phyloP scores from a whole-genome alignment of 352 stramenopile genomes.

The Globisporangium canariense region DNA sequence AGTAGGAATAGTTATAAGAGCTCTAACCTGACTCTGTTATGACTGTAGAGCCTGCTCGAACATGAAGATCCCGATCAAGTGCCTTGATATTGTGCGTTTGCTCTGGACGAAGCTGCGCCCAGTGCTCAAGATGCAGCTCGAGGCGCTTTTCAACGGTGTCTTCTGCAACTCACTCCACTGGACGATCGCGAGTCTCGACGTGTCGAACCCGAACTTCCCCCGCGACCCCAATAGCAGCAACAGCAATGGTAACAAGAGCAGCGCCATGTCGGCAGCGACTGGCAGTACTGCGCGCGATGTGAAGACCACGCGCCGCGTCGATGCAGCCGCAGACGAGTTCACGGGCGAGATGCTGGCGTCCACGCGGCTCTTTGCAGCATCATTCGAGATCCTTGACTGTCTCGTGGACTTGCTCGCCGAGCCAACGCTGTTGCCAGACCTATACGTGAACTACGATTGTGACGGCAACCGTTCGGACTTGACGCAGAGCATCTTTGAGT shows the following conservation, averaged over 20 bases:
- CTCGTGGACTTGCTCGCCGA: conserved; percentile 96
- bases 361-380: conserved; percentile 54
- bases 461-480: conserved; percentile 94
- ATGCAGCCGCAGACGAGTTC: conserved; percentile 62
- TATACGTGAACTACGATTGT: conserved; percentile 99
- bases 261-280: background rate
- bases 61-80: conserved; percentile 50
- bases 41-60: conserved; percentile 41
- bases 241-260: conserved; percentile 26
- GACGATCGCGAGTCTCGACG: conserved; percentile 59
- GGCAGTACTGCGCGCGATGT: background rate
- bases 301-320: conserved; percentile 22
- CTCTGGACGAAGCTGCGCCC: conserved; percentile 75
- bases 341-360: conserved; percentile 49
- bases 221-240: conserved; percentile 7
- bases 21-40: background rate
- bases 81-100: conserved; percentile 59
- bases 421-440: conserved; percentile 92
- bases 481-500: conserved; percentile 93
- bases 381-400: conserved; percentile 85
- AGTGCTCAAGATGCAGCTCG: conserved; percentile 77
- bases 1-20: no score
- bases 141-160: conserved; percentile 69
- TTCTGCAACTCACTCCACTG: conserved; percentile 72
- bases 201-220: conserved; percentile 57